These are phyloP conservation scores for Letharia columbiana DNA, from an alignment of 495 filamentous ascomycete genomes.

Conservation along the genomic window DNA sequence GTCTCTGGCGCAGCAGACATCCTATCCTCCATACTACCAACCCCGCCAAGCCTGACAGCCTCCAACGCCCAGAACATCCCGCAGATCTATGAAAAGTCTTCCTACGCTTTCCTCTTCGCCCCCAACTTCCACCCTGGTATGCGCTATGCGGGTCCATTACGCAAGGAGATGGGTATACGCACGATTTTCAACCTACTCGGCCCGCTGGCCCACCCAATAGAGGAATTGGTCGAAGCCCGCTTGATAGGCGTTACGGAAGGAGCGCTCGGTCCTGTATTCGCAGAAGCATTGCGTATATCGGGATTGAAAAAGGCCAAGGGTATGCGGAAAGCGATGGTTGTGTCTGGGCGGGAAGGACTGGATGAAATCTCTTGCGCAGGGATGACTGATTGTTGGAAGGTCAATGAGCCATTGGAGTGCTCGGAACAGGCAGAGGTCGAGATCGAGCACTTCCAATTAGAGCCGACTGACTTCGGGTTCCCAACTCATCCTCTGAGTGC, in stretches of 20 bases:
- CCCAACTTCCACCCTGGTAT: constrained; percentile 95
- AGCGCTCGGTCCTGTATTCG: constrained; percentile 78
- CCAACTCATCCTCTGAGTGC: constrained; percentile 60
- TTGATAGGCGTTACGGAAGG: constrained; percentile 84
- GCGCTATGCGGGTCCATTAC: constrained; percentile 72
- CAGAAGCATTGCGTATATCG: constrained; percentile 67
- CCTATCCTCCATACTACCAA: constrained; percentile 59
- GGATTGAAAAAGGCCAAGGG: constrained; percentile 53
- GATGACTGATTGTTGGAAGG: constrained; percentile 75
- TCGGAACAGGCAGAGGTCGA: constrained; percentile 35
- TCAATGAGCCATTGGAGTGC: constrained; percentile 31
- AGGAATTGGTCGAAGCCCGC: constrained; percentile 73
- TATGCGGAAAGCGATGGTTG: constrained; percentile 63
- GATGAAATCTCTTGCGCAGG: constrained; percentile 93
- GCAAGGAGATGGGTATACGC: constrained; percentile 75
- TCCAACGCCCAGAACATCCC: constrained; percentile 61
- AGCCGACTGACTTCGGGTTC: constrained; percentile 79
- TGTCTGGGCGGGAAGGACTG: constrained; percentile 89
- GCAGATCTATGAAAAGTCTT: constrained; percentile 62
- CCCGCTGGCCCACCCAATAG: constrained; percentile 80
- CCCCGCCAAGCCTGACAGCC: constrained; percentile 60
- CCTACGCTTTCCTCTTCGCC: constrained; percentile 94
- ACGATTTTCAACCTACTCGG: constrained; percentile 97
- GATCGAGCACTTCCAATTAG: constrained; percentile 64
- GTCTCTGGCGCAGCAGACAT: constrained; percentile 94